phyloP scores from a whole-genome alignment of 768 basidiomycete genomes.

The Boletus reticulatus region DNA sequence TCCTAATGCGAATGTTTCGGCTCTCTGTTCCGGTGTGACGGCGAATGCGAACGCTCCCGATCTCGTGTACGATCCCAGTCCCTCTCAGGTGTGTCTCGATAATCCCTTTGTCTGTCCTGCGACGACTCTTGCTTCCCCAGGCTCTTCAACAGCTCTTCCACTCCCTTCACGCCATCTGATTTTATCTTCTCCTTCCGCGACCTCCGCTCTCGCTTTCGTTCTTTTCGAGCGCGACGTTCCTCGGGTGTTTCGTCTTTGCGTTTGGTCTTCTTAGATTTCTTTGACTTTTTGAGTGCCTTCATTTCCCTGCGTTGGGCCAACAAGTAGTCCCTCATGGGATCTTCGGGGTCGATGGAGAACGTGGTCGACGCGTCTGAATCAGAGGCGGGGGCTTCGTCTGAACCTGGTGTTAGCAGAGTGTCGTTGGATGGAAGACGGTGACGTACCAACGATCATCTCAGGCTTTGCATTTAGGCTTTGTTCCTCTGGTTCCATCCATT shows the following conservation, averaged over 20 bases:
- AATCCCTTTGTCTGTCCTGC: constrained; percentile 11
- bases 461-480: constrained; percentile 89
- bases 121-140: constrained; percentile 32
- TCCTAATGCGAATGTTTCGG: constrained; percentile 14
- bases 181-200: constrained; percentile 48
- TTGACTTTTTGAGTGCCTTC: constrained; percentile 62
- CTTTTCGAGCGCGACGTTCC: constrained; percentile 74
- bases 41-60: constrained; percentile 17
- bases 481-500: constrained; percentile 81
- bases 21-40: constrained; percentile 4
- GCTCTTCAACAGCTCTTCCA: constrained; percentile 61
- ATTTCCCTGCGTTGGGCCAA: constrained; percentile 71
- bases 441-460: constrained; percentile 58
- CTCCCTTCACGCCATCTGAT: constrained; percentile 62
- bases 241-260: constrained; percentile 77
- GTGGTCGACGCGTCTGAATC: constrained; percentile 65
- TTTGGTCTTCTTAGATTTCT: constrained; percentile 58
- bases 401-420: constrained; percentile 2
- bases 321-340: constrained; percentile 96
- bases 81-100: constrained; percentile 9
- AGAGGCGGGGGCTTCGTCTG: constrained; percentile 53
- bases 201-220: constrained; percentile 69
- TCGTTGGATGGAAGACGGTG: not conserved
- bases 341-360: constrained; percentile 86
- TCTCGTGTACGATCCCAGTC: constrained; percentile 11